phyloP scores from a whole-genome alignment of 2,329 filamentous ascomycete species.

The Monosporascus sp. region DNA sequence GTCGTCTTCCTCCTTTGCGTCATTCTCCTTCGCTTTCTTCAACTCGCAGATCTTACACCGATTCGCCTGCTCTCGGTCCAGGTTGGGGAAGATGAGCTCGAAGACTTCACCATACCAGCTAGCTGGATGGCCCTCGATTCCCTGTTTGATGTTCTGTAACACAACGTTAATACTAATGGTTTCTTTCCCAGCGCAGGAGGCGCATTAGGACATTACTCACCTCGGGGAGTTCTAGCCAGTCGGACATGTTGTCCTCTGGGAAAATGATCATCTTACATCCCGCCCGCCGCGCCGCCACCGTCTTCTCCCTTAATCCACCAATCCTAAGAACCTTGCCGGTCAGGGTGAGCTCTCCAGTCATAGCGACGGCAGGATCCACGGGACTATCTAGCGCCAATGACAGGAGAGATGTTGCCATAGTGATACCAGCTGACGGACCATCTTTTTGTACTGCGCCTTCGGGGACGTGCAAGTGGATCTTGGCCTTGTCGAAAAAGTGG shows the following conservation, averaged over 20 bases:
- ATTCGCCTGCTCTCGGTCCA: slow-evolving; percentile 70
- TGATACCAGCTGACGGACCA: slow-evolving; percentile 87
- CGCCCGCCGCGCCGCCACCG: slow-evolving; percentile 85
- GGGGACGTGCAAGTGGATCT: slow-evolving; percentile 91
- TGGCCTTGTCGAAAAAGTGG: slow-evolving; percentile 92
- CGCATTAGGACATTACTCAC: slow-evolving; percentile 51
- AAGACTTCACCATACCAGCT: slow-evolving; percentile 95
- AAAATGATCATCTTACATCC: slow-evolving; percentile 93
- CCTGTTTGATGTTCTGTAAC: slow-evolving; percentile 90
- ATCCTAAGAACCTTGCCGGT: slow-evolving; percentile 96
- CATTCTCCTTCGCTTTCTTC: slow-evolving; percentile 35
- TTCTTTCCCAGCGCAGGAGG: neutral
- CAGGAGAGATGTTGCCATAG: slow-evolving; percentile 92
- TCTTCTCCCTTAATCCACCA: slow-evolving; percentile 92
- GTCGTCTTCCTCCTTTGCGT: slow-evolving; percentile 32
- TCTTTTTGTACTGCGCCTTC: slow-evolving; percentile 96
- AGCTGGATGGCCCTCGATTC: slow-evolving; percentile 84
- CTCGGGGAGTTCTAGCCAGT: slow-evolving; percentile 95
- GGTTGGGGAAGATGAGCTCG: slow-evolving; percentile 76
- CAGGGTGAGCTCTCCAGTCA: slow-evolving; percentile 96
- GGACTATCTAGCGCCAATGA: slow-evolving; percentile 75
- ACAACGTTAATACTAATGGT: slow-evolving; percentile 11
- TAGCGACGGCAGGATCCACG: slow-evolving; percentile 82
- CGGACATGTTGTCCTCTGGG: slow-evolving; percentile 88
- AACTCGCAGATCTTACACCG: slow-evolving; percentile 59